Base-by-base conservation (phyloP, 768 basidiomycete genomes). In the Psilocybe subaeruginosa region DNA sequence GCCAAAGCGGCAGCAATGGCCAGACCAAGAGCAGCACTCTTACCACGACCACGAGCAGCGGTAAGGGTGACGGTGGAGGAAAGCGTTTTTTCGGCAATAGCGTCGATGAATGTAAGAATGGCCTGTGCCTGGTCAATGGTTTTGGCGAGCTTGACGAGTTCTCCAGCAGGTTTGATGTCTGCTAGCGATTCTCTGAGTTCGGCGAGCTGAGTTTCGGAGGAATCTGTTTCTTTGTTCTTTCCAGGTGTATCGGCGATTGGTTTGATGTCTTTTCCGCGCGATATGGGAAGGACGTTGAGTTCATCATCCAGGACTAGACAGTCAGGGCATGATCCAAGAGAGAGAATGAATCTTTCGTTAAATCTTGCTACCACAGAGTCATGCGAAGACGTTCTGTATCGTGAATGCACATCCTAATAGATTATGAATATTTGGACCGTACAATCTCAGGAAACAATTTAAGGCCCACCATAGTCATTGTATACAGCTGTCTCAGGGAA, bases 281-380 rank as follows among this genome's bases (percentile, higher is more conserved):
- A 98, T 19, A 99, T 88, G 3, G 97, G 97, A 6, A 99, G 85
- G 11, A 99, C 96, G 71, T 99, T 99, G 47, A 99, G 86, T 74
- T 99, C 97, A 70, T 99, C 97, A 70, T 99, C 97, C 53, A 99
- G 84, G 27, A 99, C 88, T 1, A 99, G 82, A 68, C 97, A 98
- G 70, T 97, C 93, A 7, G 89, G 81, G 70, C 94, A 98, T 16
- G 93, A 91, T 23, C 95, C 95, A 17, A 99, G 87, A 17, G 97
- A 99, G 16, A 99, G 85, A 68, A 99, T 98, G 76, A 99, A 99
- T 9, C 97, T 91, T 73, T 99, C 97, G 75, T 99, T 99, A 80
- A 99, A 99, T 29, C 97, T 87, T 0, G 97, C 93, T n/a, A 89
- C 81, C 31, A 96, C 91, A 5, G 89, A 82, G 69, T 93, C 92